Evolutionary conservation across 1,284 basidiomycete species (phyloP), one percentile per base, ranked within the genome.

Genomic region (Cutaneotrichosporon sp.): DNA sequence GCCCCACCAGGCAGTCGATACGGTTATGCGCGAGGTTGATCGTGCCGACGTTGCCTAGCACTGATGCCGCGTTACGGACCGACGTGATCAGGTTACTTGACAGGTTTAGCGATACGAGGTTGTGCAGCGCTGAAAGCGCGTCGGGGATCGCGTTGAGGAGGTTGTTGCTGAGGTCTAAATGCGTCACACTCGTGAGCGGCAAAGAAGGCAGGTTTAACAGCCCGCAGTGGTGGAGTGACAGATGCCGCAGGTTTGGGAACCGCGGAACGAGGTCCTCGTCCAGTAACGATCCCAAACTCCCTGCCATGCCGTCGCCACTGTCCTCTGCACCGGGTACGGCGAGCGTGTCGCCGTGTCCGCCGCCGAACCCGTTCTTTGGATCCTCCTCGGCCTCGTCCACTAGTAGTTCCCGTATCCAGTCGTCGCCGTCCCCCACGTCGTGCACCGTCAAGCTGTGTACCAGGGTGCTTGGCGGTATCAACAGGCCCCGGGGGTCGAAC

Each of bases 1-100:
- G 79, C 3, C 94, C 94, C 60, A 90, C 92, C 48, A 98, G 82
- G 20, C 89, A 92, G 66, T 94, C 90, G 44, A 97, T 82, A 2
- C 94, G 84, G 68, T 98, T 98, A 51, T 80, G 78, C 0, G 87
- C 80, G 15, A 96, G 80, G 69, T 91, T 90, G 62, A 96, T 77
- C 5, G 80, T 79, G 18, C 84, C 78, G 37, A 93, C 79, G 58
- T 86, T 84, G 3, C 88, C 88, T n/a, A 94, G 80, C 53, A 84
- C 81, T 34, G 81, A 81, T 66, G 90, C 87, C 47, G 93, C 91
- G 23, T 88, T 89, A 4, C 93, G 81, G 15, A 97, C 87, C 7
- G 92, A 93, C 65, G 94, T 91, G 62, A 98, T 92, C 82, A 97
- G 87, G 77, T 98, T 97, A 74, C 92, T 87, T 15, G 87, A 81